Percentiles rank a stretch among this genome's conserved stretches.
Conservation (phyloP, 257 asterid species). For the Ehretia macrophylla region DNA sequence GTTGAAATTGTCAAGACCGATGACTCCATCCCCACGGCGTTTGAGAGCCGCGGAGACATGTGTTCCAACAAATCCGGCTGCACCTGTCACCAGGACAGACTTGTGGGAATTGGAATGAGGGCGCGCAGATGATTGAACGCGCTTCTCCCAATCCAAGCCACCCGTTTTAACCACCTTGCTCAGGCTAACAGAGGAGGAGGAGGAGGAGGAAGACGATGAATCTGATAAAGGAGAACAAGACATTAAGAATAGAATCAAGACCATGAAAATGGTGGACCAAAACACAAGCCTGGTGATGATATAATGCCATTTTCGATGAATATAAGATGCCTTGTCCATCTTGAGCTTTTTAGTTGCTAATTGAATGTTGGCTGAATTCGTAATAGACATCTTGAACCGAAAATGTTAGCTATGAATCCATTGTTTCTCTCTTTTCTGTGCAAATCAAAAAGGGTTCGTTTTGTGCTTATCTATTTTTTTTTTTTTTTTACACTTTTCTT, state of each 20-base stretch:
- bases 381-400: no score
- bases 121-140: conserved; percentile 23
- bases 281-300: conserved; percentile 25
- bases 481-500: neutral
- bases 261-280: conserved; percentile 31
- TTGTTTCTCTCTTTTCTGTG: neutral
- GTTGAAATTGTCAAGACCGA: conserved; percentile 43
- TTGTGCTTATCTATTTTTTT: neutral
- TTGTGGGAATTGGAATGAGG: conserved; percentile 13
- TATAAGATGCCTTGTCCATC: conserved; percentile 26
- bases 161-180: conserved; percentile 14
- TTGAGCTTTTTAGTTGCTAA: neutral
- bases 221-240: conserved; percentile 30
- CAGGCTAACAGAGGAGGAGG: neutral
- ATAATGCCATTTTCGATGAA: conserved; percentile 31
- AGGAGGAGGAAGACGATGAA: conserved; percentile 13
- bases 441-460: no score
- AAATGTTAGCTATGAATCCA: neutral
- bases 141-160: conserved; percentile 26
- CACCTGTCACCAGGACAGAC: conserved; percentile 37
- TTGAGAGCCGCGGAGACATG: conserved; percentile 38
- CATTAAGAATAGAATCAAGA: conserved; percentile 24
- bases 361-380: no score
- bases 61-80: conserved; percentile 47
- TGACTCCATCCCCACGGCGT: conserved; percentile 41